Base-by-base conservation (phyloP, 169 alveolate species). In the Plasmodium yoelii region DNA sequence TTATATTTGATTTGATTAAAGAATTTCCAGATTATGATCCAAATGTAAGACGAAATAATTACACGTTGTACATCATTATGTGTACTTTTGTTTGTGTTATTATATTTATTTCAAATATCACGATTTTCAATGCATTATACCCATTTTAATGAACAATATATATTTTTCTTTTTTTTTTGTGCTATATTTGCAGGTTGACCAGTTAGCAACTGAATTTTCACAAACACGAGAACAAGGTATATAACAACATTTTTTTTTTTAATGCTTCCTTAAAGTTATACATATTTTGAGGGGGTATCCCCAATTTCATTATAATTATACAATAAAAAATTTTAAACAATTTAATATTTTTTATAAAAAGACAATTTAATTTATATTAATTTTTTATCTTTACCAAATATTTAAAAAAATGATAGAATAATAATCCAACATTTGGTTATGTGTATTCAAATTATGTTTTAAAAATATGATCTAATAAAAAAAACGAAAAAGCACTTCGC, bases 21-120 rank as follows among this genome's bases (percentile, higher is more conserved):
- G 88, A 71, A 22, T 73, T 87, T 42, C 92, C 92, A 7, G 88
- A 73, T 73, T 87, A 73, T 34, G 80, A 87, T 65, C 92, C 92
- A 5, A 64, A 87, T 73, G 92, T 87, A 72, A 64, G 7, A 67
- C 8, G 12, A 3, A 42, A 53, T 53, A 59, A 4, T 4, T n/a
- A 51, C 18, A 51, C 18, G 18, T 51, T 12, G 10, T 2, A 51
- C n/a, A 51, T 51, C 6, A 51, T 51, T 51, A 51, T n/a, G 8
- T 51, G 18, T 51, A 51, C 6, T 13, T 51, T 13, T 51, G 18
- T 51, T 34, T 34, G 42, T 34, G 7, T 34, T 34, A 34, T 34
- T 34, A 34, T 34, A 34, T 34, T 34, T 34, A 34, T 34, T 34
- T 34, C 42, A 34, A 34, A 34, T 34, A 34, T 34, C 42, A 4